Evolutionary conservation across 75 land plant genomes (phyloP), one percentile per base, ranked within the genome.

Genomic region (Selaginella tamariscina): DNA sequence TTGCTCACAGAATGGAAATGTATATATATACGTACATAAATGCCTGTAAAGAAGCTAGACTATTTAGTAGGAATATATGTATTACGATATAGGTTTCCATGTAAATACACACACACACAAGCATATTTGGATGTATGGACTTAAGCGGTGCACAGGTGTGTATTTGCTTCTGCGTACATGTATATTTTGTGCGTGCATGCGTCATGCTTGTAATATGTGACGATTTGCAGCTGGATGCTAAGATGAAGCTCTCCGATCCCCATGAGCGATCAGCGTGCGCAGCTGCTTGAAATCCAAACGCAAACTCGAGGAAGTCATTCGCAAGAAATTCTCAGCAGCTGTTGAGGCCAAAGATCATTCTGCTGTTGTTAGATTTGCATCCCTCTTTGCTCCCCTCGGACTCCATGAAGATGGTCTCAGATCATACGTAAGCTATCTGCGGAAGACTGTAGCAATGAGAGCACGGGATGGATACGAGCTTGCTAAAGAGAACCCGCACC

Each of bases 351-450:
- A 84, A 55, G 93, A 92, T 56, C 93, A 88, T 64, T 56, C 76
- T 0, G 65, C 60, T 5, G 78, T 88, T 23, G 73, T 92, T 30
- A 67, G 97, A 39, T 84, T 84, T 65, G 79, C 87, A 5, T 68
- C 67, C 78, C 78, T 88, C 2, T 92, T 76, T 68, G 32, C 85
- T 5, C 78, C 83, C 1, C 72, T 91, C 1, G 80, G 82, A 13
- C 44, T 91, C 15, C 82, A 82, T 63, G 84, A 88, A 31, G 97
- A 91, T 56, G 97, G 93, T 22, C 71, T 88, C 66, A 81, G 79
- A 66, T 73, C 77, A 1, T 91, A 85, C 62, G 97, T 91, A 0
- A 65, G 77, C 11, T 91, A 91, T 57, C 44, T 91, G 73, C 69
- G 79, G 71, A 91, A 84, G 49, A 88, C 85, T 29, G 81, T 91